These are phyloP conservation scores for Sporobolomyces phaffii DNA, from an alignment of 768 basidiomycete genomes.

Conservation along the genomic window DNA sequence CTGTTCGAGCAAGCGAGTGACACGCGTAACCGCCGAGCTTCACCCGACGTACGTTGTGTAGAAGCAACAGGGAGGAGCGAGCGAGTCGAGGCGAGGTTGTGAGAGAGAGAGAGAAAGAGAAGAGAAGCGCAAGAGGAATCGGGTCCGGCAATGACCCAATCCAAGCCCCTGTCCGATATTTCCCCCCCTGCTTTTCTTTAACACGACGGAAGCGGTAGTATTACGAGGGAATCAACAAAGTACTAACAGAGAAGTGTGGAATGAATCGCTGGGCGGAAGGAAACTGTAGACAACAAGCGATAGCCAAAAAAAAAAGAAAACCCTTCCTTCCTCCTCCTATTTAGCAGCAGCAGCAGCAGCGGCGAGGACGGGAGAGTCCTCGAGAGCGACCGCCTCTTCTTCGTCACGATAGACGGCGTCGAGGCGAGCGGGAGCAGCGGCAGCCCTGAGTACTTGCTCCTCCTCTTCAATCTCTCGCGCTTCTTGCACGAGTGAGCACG, in stretches of 20 bases:
- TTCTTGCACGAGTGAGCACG: constrained; percentile 37
- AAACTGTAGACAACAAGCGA: too few relatives aligned
- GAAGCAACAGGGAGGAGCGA: neutral
- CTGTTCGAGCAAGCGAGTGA: too few relatives aligned
- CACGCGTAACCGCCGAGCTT: neutral
- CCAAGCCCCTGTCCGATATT: too few relatives aligned
- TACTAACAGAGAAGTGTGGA: too few relatives aligned
- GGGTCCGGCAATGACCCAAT: too few relatives aligned
- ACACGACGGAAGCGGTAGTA: too few relatives aligned
- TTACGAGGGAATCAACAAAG: too few relatives aligned
- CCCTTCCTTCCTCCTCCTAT: neutral
- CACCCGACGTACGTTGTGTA: too few relatives aligned
- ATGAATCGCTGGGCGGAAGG: too few relatives aligned
- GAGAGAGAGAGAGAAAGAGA: neutral
- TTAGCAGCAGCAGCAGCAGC: neutral
- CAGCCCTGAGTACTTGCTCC: constrained; percentile 15
- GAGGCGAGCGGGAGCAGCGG: neutral
- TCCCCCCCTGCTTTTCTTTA: too few relatives aligned
- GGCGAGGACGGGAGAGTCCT: neutral
- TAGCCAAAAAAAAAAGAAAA: too few relatives aligned
- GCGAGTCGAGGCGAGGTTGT: neutral
- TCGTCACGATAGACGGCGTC: constrained; percentile 3
- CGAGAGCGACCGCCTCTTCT: constrained; percentile 2
- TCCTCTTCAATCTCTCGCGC: constrained; percentile 34
- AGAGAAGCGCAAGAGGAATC: neutral